Evolutionary conservation across 768 basidiomycete genomes (phyloP), one percentile per base, ranked within the genome.

Genomic region (Hygrocybe coccinea): DNA sequence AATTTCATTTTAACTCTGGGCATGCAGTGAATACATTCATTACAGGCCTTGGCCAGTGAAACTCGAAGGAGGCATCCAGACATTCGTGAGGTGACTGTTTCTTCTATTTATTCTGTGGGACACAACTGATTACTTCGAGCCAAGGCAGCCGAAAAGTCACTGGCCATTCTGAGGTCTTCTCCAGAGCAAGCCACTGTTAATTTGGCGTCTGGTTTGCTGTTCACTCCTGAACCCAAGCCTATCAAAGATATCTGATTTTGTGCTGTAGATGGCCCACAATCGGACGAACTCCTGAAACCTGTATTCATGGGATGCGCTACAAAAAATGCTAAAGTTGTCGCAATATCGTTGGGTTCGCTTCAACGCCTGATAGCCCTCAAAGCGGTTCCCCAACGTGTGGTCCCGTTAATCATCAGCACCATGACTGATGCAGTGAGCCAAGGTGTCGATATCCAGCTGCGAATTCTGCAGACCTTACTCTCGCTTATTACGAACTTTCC

Each of bases 391-490:
- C 83, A 87, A 67, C 83, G 82, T 1, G 83, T 86, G 0, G 87
- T 95, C 0, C 84, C 90, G 1, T 69, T 82, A 35, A 89, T 97
- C 50, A 80, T 98, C 62, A 81, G 72, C 44, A 95, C 88, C 0
- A 87, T 99, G 83, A 82, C 78, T 55, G 86, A 90, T 59, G 91
- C 91, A 15, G 84, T 95, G 76, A 86, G 82, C 25, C 93, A 95
- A 67, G 97, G 94, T 5, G 95, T 98, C 29, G 97, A 99, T 66
- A 97, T 97, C 24, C 97, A 98, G 67, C 79, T 98, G 37, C 87
- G 90, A 50, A 90, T 97, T 24, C 77, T 98, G 0, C 95, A 97
- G 68, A 95, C 92, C 0, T 79, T 98, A 8, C 83, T 97, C 9
- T 91, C 89, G 0, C 82, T 99, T 9, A 84, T 98, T 50, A 95